Percentiles rank a stretch among this genome's conserved stretches.
These are phyloP conservation scores for Caryopteris hybrid DNA, from an alignment of 305 asterid genomes.

Conservation along the genomic window DNA sequence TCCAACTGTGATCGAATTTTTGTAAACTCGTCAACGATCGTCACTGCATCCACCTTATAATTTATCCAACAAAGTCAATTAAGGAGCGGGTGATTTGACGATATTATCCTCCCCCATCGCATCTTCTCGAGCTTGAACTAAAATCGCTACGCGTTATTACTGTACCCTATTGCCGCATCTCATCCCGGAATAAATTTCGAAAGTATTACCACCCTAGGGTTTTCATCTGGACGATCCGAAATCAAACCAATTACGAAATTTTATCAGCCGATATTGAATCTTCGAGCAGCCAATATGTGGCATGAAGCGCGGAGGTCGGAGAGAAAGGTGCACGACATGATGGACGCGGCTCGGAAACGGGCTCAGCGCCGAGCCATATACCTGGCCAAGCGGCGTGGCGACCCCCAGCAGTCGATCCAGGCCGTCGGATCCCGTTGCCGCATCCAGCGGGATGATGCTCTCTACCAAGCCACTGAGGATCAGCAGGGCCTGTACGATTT, in stretches of 20 bases:
- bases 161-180: not conserved
- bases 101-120: not conserved
- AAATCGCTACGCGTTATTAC: not conserved
- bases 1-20: too few species aligned
- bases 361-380: slow-evolving; percentile 97
- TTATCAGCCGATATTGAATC: slow-evolving; percentile 13
- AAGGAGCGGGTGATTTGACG: not conserved
- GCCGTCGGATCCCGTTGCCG: slow-evolving; percentile 86
- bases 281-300: slow-evolving; percentile 57
- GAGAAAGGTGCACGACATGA: slow-evolving; percentile 97
- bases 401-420: slow-evolving; percentile 93
- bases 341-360: slow-evolving; percentile 99
- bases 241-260: not conserved
- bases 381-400: slow-evolving; percentile 97
- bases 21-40: too few species aligned
- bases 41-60: too few species aligned
- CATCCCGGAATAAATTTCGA: not conserved
- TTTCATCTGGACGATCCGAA: slow-evolving; percentile 3
- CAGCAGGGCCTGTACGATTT: slow-evolving; percentile 81
- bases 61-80: too few species aligned
- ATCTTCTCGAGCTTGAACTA: not conserved
- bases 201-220: slow-evolving; percentile 20
- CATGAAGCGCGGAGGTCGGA: slow-evolving; percentile 98
- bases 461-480: slow-evolving; percentile 85
- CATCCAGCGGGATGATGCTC: slow-evolving; percentile 75